Evolutionary conservation across 2,329 filamentous ascomycete genomes (phyloP).

Genomic region (Penicillium occitanis): DNA sequence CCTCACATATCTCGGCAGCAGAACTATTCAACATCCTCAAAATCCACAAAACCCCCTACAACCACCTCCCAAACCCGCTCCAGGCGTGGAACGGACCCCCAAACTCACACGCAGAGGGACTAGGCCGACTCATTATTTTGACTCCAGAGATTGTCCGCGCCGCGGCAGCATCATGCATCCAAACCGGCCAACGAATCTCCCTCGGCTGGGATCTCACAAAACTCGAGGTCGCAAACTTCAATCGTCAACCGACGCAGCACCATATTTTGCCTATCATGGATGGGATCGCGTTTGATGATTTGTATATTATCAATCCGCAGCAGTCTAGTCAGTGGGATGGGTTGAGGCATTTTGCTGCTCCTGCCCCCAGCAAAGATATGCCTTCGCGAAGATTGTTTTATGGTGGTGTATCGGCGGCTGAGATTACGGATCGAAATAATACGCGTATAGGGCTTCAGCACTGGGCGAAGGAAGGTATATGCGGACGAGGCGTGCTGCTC

Average conservation of each 20-base stretch:
- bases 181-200: conserved; percentile 52
- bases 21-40: not conserved
- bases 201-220: conserved; percentile 59
- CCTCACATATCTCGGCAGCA: not conserved
- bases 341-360: conserved; percentile 50
- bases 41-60: conserved; percentile 37
- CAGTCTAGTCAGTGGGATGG: conserved; percentile 56
- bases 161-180: conserved; percentile 53
- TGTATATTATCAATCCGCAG: conserved; percentile 54
- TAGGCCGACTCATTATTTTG: conserved; percentile 53
- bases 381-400: conserved; percentile 46
- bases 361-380: conserved; percentile 32
- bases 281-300: conserved; percentile 52
- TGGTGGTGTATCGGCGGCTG: conserved; percentile 48
- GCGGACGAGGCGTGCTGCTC: conserved; percentile 53
- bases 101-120: conserved; percentile 52
- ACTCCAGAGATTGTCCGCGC: conserved; percentile 54
- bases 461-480: conserved; percentile 19
- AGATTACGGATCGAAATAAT: conserved; percentile 48
- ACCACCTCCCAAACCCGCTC: conserved; percentile 50
- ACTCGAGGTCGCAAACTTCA: conserved; percentile 56
- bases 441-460: conserved; percentile 37
- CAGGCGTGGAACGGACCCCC: conserved; percentile 51
- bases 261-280: conserved; percentile 52
- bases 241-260: conserved; percentile 53